A percentile compares a stretch with the other conserved stretches of the same genome.
These are phyloP conservation scores for Cucumis cinereus DNA, from an alignment of 306 rosid genomes.

Conservation along the genomic window DNA sequence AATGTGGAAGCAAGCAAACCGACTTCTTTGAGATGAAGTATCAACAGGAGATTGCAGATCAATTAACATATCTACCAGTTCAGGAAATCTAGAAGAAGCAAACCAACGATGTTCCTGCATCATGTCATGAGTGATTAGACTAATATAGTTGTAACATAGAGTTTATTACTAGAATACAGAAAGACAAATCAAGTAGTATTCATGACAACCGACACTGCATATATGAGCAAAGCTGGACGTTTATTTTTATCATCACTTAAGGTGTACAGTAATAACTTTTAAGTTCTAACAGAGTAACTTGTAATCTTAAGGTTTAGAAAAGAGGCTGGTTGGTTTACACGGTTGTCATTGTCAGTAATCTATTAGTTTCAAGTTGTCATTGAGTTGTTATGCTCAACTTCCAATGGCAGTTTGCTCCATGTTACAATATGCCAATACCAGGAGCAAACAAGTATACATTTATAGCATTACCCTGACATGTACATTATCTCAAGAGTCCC, in stretches of 20 bases:
- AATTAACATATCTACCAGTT: slow-evolving; percentile 51
- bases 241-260: neutral
- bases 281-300: neutral
- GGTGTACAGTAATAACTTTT: neutral
- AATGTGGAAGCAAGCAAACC: slow-evolving; percentile 51
- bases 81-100: slow-evolving; percentile 39
- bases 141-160: neutral
- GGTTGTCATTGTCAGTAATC: neutral
- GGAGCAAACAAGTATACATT: neutral
- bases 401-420: neutral
- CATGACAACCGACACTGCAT: neutral
- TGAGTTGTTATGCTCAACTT: neutral
- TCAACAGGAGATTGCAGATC: slow-evolving; percentile 45
- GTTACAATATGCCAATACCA: neutral
- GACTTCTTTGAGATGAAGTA: slow-evolving; percentile 41
- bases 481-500: neutral
- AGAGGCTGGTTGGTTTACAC: neutral
- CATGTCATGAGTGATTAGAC: slow-evolving; percentile 2
- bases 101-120: slow-evolving; percentile 60
- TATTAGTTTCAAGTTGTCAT: neutral
- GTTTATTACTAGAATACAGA: neutral
- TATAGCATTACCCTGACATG: neutral
- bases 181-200: neutral
- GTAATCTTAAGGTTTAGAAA: neutral
- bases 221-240: neutral